phyloP scores from a whole-genome alignment of 495 filamentous ascomycete genomes.

The Pyrenula massariospora region DNA sequence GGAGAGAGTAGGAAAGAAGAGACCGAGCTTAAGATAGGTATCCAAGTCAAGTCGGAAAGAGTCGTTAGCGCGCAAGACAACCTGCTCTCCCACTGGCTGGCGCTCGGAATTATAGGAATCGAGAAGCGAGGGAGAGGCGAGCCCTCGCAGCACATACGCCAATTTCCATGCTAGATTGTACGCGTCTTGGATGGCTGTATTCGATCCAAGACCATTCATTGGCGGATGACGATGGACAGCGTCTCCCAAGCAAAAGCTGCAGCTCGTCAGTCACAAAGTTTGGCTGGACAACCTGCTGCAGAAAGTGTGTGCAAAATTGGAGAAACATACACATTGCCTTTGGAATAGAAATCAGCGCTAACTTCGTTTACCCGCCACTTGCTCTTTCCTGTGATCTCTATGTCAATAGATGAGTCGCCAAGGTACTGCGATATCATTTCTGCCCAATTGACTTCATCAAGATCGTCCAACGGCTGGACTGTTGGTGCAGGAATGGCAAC shows the following conservation, averaged over 20 bases:
- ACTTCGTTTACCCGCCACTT: constrained; percentile 43
- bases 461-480: constrained; percentile 11
- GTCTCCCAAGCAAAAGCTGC: constrained; percentile 42
- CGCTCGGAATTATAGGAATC: constrained; percentile 32
- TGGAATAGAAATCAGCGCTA: constrained; percentile 32
- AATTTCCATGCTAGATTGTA: constrained; percentile 48
- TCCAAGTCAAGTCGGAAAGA: constrained; percentile 29
- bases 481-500: constrained; percentile 22
- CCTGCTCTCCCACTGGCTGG: constrained; percentile 31
- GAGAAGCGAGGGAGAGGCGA: constrained; percentile 26
- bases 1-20: constrained; percentile 16
- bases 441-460: constrained; percentile 23
- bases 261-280: too few species aligned
- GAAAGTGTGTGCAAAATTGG: constrained; percentile 2
- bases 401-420: constrained; percentile 27
- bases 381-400: constrained; percentile 31
- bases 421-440: constrained; percentile 23
- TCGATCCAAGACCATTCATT: constrained; percentile 36
- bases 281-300: not conserved
- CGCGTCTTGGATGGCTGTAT: constrained; percentile 43
- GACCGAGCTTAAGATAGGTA: constrained; percentile 34
- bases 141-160: constrained; percentile 30
- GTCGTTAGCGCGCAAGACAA: constrained; percentile 40
- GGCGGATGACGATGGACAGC: constrained; percentile 41
- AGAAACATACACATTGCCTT: constrained; percentile 22